Evolutionary conservation across 371 early-diverging fungal genomes (phyloP), one percentile per base, ranked within the genome.

Genomic region (Blyttiomyces sp.): DNA sequence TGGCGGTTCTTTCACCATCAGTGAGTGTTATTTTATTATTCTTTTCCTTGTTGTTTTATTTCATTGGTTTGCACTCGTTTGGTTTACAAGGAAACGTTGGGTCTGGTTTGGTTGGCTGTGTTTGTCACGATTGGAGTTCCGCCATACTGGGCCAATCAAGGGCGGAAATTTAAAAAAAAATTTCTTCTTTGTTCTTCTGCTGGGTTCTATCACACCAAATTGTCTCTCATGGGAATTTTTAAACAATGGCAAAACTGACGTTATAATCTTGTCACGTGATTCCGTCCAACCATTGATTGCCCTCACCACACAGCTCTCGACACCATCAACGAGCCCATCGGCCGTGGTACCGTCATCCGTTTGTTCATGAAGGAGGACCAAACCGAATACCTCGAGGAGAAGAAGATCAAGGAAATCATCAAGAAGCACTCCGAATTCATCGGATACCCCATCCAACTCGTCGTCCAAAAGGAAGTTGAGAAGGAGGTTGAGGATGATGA

Each of bases 381-480:
- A 70, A 67, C 81, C 62, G 92, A 94, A 73, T 95, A 88, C 86
- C 85, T 95, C 58, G 90, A 93, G 79, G 88, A 88, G 79, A 87
- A 88, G 73, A 86, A 82, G 67, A 87, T 94, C 79, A 88, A 90
- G 82, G 88, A 93, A 70, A 84, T 95, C 58, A 83, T 71, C 76
- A 93, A 93, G 88, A 93, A 92, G 84, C 91, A 95, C 86, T 94
- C 94, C 66, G 88, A 89, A 74, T 96, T 93, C 81, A 92, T 96
- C 65, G 83, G 84, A 52, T 94, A 92, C 87, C 93, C 95, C 56
- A 94, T 97, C 80, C 87, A 89, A 71, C 91, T 86, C 62, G 77
- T 84, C 35, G 88, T 88, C 68, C 86, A 85, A 74, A 89, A 91
- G 85, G 93, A 91, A 77, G 86, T 86, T 56, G 88, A 95, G 81